These are phyloP conservation scores for Marchantia polymorpha DNA, from an alignment of 225 moss, liverwort and hornwort species.

Conservation along the genomic window DNA sequence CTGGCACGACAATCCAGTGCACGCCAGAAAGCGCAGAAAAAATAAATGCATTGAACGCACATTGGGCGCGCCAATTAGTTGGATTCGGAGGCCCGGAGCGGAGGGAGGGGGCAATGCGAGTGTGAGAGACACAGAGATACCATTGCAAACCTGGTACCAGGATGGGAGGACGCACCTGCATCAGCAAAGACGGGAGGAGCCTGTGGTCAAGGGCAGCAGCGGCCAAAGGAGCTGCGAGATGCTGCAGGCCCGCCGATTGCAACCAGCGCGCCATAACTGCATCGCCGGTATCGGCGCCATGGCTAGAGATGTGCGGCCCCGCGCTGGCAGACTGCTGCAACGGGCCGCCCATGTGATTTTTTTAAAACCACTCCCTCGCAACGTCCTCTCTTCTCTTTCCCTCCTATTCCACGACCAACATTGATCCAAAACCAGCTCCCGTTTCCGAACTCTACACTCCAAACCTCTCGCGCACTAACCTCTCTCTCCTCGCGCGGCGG, in stretches of 20 bases:
- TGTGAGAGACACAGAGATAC: conserved; percentile 20
- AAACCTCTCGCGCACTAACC: conserved; percentile 1
- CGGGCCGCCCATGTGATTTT: conserved; percentile 42
- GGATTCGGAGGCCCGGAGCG: conserved; percentile 18
- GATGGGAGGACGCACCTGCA: conserved; percentile 75
- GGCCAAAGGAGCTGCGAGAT: conserved; percentile 94
- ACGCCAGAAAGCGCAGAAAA: neutral
- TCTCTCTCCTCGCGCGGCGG: conserved; percentile 4
- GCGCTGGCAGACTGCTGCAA: conserved; percentile 43
- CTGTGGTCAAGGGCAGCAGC: conserved; percentile 96
- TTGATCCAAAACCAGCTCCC: conserved; percentile 23
- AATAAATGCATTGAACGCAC: neutral
- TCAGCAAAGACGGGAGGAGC: conserved; percentile 91
- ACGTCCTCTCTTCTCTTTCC: conserved; percentile 10
- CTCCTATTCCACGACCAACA: conserved; percentile 24
- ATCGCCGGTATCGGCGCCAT: conserved; percentile 74
- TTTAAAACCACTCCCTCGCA: conserved; percentile 13
- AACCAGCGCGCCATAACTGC: conserved; percentile 99
- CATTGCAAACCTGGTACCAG: conserved; percentile 11
- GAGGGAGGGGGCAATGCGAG: conserved; percentile 8
- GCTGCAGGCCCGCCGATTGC: conserved; percentile 97
- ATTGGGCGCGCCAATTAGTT: conserved; percentile 2
- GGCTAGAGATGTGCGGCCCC: conserved; percentile 39
- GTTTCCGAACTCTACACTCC: conserved; percentile 2
- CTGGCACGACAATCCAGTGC: conserved; percentile 7